Evolutionary conservation across 768 basidiomycete genomes (phyloP), one percentile per base, ranked within the genome.

Genomic region (Lentinula lateritia): DNA sequence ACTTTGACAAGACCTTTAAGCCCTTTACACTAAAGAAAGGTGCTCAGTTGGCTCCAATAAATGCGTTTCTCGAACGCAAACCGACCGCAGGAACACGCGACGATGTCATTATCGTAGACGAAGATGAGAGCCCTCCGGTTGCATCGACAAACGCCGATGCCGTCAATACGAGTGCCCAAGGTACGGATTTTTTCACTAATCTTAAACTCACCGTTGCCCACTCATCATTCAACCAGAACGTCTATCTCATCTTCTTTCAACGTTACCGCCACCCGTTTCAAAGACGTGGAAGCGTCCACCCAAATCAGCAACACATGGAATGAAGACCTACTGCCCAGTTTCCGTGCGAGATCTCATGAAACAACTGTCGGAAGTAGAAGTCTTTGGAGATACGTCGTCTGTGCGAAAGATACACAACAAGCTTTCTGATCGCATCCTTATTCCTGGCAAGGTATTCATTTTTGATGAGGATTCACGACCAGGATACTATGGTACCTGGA

Each of bases 401-500:
- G 91, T 92, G 18, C 86, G 91, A 32, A 72, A 76, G n/a, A 75
- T 93, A 10, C 78, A 89, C 42, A 69, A 75, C 10, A 72, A 83
- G 62, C 79, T 99, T 9, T 76, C 78, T 55, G 80, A 94, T 63
- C 84, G 89, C 12, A 72, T 71, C 5, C 67, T 77, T 28, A 77
- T 93, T 50, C 89, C 89, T 0, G 84, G 87, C 54, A 98, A 97
- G 74, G 84, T 87, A 2, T 77, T 98, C 43, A 87, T 92, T 62
- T 98, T 97, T 72, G 74, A 78, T 15, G 88, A 89, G 61, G 93
- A 98, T 71, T 80, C 83, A 0, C 85, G 97, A 52, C 96, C 97
- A 12, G 94, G 94, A 1, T 98, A 96, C 73, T 89, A 87, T 67
- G 96, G 95, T 20, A 98, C 97, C 6, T 98, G 92, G 89, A 95